Conservation (phyloP, 2,329 filamentous ascomycete genomes). For the Cryphonectria nitschkei region DNA sequence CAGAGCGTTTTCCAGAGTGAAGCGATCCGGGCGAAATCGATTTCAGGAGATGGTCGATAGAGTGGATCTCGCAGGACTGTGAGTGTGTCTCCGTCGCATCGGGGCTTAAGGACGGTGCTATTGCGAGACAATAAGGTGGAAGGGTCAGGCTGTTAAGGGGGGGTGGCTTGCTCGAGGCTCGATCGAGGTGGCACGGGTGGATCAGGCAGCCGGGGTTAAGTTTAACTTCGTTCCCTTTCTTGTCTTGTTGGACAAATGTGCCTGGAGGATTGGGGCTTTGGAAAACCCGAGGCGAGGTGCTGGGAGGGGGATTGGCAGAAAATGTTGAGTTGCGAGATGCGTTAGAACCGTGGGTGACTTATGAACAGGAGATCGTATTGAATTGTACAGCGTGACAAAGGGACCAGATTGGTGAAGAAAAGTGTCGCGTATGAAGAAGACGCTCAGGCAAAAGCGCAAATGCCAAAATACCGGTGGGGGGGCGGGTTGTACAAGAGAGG, state of each 20-base stretch:
- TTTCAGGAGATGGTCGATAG: constrained; percentile 30
- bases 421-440: not conserved
- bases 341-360: not conserved
- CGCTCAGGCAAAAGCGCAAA: not conserved
- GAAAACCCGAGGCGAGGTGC: not conserved
- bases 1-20: constrained; percentile 13
- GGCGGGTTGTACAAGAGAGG: not conserved
- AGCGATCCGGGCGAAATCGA: constrained; percentile 13
- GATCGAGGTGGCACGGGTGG: constrained; percentile 13
- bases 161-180: constrained; percentile 14
- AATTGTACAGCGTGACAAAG: not conserved
- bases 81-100: constrained; percentile 28
- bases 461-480: not conserved
- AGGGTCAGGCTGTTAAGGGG: constrained; percentile 16
- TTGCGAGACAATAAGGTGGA: not conserved
- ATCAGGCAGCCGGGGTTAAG: constrained; percentile 17
- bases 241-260: not conserved
- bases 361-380: not conserved
- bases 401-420: not conserved
- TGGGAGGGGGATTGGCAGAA: not conserved
- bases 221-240: constrained; percentile 2
- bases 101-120: constrained; percentile 22
- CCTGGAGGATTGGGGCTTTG: not conserved
- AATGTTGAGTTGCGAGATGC: not conserved
- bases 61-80: constrained; percentile 28